These are phyloP conservation scores for Mortierella sp. DNA, from an alignment of 371 early-diverging fungal genomes.

Conservation along the genomic window DNA sequence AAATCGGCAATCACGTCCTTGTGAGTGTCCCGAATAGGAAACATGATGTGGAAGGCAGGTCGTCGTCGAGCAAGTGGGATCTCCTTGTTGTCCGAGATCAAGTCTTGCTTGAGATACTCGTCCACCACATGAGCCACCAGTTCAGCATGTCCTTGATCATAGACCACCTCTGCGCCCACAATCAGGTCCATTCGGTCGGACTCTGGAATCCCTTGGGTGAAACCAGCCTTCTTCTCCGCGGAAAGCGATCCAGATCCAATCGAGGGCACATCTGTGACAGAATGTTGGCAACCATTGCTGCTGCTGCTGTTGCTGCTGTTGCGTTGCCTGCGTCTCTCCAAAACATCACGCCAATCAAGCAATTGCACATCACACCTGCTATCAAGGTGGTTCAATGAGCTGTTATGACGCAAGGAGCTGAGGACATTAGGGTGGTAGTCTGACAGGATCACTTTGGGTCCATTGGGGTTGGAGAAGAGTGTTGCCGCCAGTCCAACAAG, in stretches of 20 bases:
- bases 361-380: constrained; percentile 28
- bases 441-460: constrained; percentile 42
- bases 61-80: constrained; percentile 22
- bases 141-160: constrained; percentile 52
- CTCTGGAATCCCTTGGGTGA: constrained; percentile 17
- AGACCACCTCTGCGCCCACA: constrained; percentile 48
- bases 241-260: background rate
- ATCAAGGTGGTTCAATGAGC: constrained; percentile 35
- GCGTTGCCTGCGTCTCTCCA: constrained; percentile 22
- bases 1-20: constrained; percentile 52
- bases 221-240: background rate
- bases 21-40: constrained; percentile 47
- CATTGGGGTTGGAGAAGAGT: constrained; percentile 32
- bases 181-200: constrained; percentile 34
- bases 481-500: constrained; percentile 42
- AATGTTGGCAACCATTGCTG: background rate
- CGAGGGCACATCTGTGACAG: constrained; percentile 8
- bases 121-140: constrained; percentile 50
- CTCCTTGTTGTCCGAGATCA: constrained; percentile 14
- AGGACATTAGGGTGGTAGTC: constrained; percentile 52
- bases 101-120: constrained; percentile 36
- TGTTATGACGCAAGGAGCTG: constrained; percentile 28
- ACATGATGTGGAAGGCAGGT: constrained; percentile 53
- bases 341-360: constrained; percentile 46
- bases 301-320: background rate